Evolutionary conservation across 805 yeast species (phyloP).

Genomic region (Ogataea minuta): DNA sequence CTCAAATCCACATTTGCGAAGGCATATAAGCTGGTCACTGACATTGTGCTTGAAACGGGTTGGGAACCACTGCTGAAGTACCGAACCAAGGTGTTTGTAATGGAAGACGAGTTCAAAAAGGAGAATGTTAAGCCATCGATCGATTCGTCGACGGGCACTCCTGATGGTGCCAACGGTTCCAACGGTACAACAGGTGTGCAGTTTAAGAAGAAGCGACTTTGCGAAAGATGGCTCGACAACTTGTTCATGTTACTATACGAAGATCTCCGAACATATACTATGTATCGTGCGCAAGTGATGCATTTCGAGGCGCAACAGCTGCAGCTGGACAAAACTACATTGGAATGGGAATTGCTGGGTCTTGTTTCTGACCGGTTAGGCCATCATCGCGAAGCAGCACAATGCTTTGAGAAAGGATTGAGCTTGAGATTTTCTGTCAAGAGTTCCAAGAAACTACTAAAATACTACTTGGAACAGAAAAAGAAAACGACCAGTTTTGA

Average conservation of each 20-base stretch:
- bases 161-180: slow-evolving; percentile 4
- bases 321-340: slow-evolving; percentile 69
- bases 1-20: slow-evolving; percentile 56
- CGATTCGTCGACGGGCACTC: slow-evolving; percentile 13
- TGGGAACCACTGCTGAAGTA: slow-evolving; percentile 66
- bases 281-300: slow-evolving; percentile 90
- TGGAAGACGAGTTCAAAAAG: slow-evolving; percentile 60
- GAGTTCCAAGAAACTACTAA: slow-evolving; percentile 71
- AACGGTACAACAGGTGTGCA: slow-evolving; percentile 30
- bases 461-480: slow-evolving; percentile 56
- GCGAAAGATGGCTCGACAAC: slow-evolving; percentile 75
- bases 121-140: slow-evolving; percentile 21
- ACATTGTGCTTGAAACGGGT: slow-evolving; percentile 63
- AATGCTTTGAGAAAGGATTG: slow-evolving; percentile 75
- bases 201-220: slow-evolving; percentile 61
- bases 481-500: slow-evolving; percentile 31
- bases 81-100: slow-evolving; percentile 64
- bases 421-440: slow-evolving; percentile 75
- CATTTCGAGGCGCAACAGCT: slow-evolving; percentile 88
- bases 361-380: slow-evolving; percentile 80
- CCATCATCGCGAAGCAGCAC: slow-evolving; percentile 82
- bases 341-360: slow-evolving; percentile 94
- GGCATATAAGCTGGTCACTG: slow-evolving; percentile 61
- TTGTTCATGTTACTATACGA: slow-evolving; percentile 66
- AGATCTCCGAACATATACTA: slow-evolving; percentile 77